phyloP scores from a whole-genome alignment of 306 rosid species.

The Castanospermum australe region DNA sequence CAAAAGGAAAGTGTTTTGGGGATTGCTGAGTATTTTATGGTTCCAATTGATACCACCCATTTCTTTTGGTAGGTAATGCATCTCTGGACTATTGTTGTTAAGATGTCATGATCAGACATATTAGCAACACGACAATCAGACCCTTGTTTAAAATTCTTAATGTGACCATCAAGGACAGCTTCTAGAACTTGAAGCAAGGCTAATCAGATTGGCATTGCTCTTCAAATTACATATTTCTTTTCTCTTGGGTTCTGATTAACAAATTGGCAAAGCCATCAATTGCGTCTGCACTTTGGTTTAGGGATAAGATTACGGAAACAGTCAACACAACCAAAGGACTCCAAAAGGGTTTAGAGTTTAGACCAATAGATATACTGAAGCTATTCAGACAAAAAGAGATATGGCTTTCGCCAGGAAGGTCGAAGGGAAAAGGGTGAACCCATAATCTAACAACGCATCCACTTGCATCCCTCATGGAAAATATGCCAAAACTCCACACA shows the following conservation, averaged over 20 bases:
- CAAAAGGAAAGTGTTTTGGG: neutral
- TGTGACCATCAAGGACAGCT: conserved; percentile 33
- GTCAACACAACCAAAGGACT: neutral
- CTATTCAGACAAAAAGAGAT: neutral
- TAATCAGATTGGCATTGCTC: neutral
- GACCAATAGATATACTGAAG: neutral
- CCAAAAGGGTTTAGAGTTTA: conserved; percentile 10
- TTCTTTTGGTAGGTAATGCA: conserved; percentile 32
- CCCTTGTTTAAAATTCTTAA: conserved; percentile 20
- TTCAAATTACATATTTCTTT: neutral
- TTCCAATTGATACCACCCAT: neutral
- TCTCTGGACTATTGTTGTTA: conserved; percentile 31
- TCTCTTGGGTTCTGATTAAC: neutral
- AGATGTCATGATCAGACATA: conserved; percentile 50
- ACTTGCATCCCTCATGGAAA: conserved; percentile 30
- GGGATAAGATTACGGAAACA: neutral
- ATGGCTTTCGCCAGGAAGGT: conserved; percentile 23
- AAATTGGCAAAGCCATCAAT: neutral
- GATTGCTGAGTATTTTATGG: neutral
- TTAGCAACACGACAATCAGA: conserved; percentile 39
- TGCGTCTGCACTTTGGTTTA: neutral
- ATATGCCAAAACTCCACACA: conserved; percentile 20
- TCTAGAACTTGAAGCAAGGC: conserved; percentile 36
- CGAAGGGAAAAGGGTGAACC: conserved; percentile 60
- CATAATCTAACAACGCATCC: conserved; percentile 63